Evolutionary conservation across 495 filamentous ascomycete species (phyloP).

Genomic region (Terfezia boudieri): DNA sequence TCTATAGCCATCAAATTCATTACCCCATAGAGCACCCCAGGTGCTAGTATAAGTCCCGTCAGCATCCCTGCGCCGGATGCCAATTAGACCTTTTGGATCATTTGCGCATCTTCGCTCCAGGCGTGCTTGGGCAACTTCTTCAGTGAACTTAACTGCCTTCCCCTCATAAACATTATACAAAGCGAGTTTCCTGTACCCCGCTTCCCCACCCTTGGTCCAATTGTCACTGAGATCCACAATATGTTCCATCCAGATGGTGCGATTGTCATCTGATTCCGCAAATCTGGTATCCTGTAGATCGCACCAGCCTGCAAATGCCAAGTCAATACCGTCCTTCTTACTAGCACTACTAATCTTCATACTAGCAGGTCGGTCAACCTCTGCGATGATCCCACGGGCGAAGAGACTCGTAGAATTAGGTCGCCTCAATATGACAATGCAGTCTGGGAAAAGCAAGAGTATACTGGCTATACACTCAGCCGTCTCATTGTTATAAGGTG

Average conservation of each 20-base stretch:
- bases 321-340: conserved; percentile 26
- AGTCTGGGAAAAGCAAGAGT: conserved; percentile 67
- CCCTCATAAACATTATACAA: conserved; percentile 60
- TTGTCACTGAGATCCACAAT: conserved; percentile 32
- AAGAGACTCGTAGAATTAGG: conserved; percentile 34
- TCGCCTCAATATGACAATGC: conserved; percentile 53
- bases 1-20: conserved; percentile 5
- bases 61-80: conserved; percentile 11
- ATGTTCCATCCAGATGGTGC: conserved; percentile 47
- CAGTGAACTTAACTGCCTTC: conserved; percentile 49
- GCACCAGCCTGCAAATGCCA: conserved; percentile 52
- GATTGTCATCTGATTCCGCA: conserved; percentile 52
- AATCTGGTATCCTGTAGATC: conserved; percentile 48
- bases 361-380: conserved; percentile 51
- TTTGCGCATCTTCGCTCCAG: conserved; percentile 56
- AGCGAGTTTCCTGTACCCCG: conserved; percentile 36
- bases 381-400: conserved; percentile 56
- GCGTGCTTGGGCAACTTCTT: conserved; percentile 69
- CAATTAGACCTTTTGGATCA: conserved; percentile 34
- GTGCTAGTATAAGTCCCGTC: conserved; percentile 9
- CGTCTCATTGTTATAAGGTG: conserved; percentile 37
- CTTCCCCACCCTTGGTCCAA: conserved; percentile 28
- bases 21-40: conserved; percentile 17
- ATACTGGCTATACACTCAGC: conserved; percentile 24
- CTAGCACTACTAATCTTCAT: conserved; percentile 18